phyloP scores from a whole-genome alignment of 176 grass and related monocot species.

The Cenchrus purpureus region DNA sequence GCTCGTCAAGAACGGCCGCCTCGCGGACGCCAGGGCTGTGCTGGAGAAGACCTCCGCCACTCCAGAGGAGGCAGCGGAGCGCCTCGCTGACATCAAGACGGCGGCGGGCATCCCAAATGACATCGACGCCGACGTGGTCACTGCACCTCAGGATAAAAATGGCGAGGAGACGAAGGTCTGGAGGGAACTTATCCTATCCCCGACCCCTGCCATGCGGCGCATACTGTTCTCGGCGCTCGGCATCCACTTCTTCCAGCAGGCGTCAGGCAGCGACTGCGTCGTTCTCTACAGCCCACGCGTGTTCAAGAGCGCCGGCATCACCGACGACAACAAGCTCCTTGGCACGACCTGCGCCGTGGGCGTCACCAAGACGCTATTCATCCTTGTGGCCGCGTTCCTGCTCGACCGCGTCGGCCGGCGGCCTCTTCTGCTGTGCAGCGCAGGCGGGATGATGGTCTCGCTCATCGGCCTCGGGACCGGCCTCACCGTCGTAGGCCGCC shows the following conservation, averaged over 20 bases:
- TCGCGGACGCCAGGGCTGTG: conserved; percentile 60
- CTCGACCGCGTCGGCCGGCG: conserved; percentile 63
- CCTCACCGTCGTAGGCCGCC: conserved; percentile 42
- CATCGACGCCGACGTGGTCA: conserved; percentile 61
- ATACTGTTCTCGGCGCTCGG: conserved; percentile 52
- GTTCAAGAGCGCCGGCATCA: conserved; percentile 65
- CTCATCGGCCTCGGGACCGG: conserved; percentile 54
- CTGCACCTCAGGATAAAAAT: conserved; percentile 8
- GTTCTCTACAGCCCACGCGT: conserved; percentile 70
- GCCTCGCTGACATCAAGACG: conserved; percentile 64
- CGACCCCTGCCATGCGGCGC: conserved; percentile 50
- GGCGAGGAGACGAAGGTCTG: conserved; percentile 50
- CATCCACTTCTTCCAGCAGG: conserved; percentile 69
- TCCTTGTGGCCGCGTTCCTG: conserved; percentile 63
- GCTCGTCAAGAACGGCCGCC: conserved; percentile 73
- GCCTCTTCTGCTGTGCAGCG: conserved; percentile 58
- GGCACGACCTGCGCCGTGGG: conserved; percentile 65
- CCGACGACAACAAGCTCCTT: conserved; percentile 38
- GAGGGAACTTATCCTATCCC: conserved; percentile 63
- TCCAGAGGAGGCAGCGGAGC: conserved; percentile 57
- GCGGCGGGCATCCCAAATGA: conserved; percentile 61
- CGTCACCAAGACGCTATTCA: conserved; percentile 58
- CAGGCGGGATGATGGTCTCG: conserved; percentile 44
- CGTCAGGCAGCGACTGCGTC: conserved; percentile 62
- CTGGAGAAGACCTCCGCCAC: conserved; percentile 62